Evolutionary conservation across 2,329 filamentous ascomycete genomes (phyloP), one percentile per base, ranked within the genome.

Genomic region (Aspergillus melleus): DNA sequence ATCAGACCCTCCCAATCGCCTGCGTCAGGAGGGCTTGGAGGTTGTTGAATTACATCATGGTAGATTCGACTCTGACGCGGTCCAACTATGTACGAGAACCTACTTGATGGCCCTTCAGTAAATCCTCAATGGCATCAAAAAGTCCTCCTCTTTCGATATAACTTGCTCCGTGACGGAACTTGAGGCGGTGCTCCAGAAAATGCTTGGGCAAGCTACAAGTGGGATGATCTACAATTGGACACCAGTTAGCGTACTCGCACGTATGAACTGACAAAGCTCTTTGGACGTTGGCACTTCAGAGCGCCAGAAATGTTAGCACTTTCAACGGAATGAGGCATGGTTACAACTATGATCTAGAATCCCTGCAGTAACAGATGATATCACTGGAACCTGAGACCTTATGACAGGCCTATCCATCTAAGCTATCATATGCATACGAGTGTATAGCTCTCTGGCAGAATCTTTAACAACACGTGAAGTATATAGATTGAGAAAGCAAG

Each of bases 191-290:
- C 55, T 57, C 19, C 36, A 52, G n/a, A 5, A 22, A 4, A 24
- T 57, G 30, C 22, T 32, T 22, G 26, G 19, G 4, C 19, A 49
- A 49, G 5, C 55, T 42, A 29, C 32, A 42, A 14, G 49, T 55
- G 54, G 54, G 11, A 49, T 52, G 22, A 29, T 60, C 29, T 62
- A 60, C 29, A 60, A 62, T 42, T 62, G 61, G 57, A 53, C 61
- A 3, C 61, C 61, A 26, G 32, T 58, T 4, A 53, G 16, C 20
- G 55, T 49, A 16, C 19, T 57, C 4, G 53, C 24, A 26, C 36
- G 32, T 36, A 12, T 12, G 16, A 16, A 36, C 5, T 36, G 32
- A 36, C 2, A 36, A 16, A 2, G 4, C 32, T 14, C 32, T 12
- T 36, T 36, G 32, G 11, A 36, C 11, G 2, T 36, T 36, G 32